Evolutionary conservation across 257 asterid genomes (phyloP), one percentile per base, ranked within the genome.

Genomic region (Nicotiana attenuata): DNA sequence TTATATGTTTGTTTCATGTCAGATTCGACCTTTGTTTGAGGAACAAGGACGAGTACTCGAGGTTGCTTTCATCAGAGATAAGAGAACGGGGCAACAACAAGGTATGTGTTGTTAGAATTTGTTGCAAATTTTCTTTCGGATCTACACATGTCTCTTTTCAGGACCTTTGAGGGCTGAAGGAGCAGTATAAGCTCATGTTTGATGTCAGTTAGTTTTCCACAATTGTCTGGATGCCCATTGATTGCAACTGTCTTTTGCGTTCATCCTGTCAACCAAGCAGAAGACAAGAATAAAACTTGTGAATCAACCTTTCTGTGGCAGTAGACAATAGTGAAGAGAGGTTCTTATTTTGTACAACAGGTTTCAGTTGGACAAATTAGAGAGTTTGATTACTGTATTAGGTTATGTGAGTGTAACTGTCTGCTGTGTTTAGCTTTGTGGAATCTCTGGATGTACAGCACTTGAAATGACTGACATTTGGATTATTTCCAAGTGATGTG

Each of bases 11-110:
- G 52, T 47, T 59, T 89, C 76, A 82, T 87, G 82, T 80, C 87
- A 95, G 99, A 90, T 95, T 64, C 97, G 93, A 77, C 99, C 97
- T 71, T 81, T 88, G 83, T 95, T 95, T 86, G 98, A 91, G 71
- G 88, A 91, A 75, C 97, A 95, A 76, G 99, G 99, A 69, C 87
- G 50, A 19, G 97, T 95, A 81, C 76, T 95, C 77, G 99, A 95
- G 90, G 97, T 95, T 85, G 98, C 98, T 84, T 82, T 93, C 88
- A 95, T 95, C 83, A 93, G 87, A 90, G 98, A 95, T 87, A 95
- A 90, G 92, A 91, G 94, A 86, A 95, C 98, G 52, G 99, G 99
- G 64, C 94, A 88, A 82, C 99, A 93, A 77, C 99, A 95, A 95
- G 99, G 99, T 95, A 90, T 86, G 97, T 85, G 63, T 77, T 69